Percentiles rank a stretch among this genome's conserved stretches.
These are phyloP conservation scores for Earliella scabrosa DNA, from an alignment of 1,284 basidiomycete genomes.

Conservation along the genomic window DNA sequence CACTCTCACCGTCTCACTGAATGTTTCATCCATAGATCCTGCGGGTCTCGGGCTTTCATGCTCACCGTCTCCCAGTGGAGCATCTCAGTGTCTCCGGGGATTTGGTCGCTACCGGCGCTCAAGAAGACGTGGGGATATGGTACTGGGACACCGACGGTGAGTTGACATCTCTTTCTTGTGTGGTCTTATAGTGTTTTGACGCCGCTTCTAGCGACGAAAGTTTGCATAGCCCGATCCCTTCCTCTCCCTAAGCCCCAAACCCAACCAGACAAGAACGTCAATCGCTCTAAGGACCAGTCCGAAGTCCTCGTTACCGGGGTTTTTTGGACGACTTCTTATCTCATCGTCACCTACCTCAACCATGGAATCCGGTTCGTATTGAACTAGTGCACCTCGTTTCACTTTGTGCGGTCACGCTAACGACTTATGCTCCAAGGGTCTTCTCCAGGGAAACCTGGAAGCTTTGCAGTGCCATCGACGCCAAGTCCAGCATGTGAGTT, in stretches of 20 bases:
- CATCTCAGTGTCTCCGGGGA: neutral
- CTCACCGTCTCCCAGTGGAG: neutral
- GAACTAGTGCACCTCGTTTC: too few species aligned
- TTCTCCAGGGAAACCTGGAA: neutral
- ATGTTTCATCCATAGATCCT: neutral
- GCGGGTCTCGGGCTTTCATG: neutral
- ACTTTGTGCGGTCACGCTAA: too few species aligned
- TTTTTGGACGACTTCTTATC: neutral
- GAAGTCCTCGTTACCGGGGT: neutral
- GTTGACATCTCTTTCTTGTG: neutral
- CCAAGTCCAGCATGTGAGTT: neutral
- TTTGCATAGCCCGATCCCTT: too few species aligned
- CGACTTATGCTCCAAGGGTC: neutral
- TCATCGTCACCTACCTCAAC: neutral
- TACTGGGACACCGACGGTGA: neutral
- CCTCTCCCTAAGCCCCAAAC: too few species aligned
- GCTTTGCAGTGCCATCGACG: neutral
- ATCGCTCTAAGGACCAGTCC: neutral
- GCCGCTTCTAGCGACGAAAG: too few species aligned
- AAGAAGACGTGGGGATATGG: neutral
- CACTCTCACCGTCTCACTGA: too few species aligned
- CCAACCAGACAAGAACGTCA: too few species aligned
- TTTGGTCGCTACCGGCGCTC: neutral
- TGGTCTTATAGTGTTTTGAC: too few species aligned
- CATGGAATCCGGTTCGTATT: neutral